A percentile compares a stretch with the other conserved stretches of the same genome.
These are phyloP conservation scores for Narthecium ossifragum DNA, from an alignment of 106 monocot genomes.

Conservation along the genomic window DNA sequence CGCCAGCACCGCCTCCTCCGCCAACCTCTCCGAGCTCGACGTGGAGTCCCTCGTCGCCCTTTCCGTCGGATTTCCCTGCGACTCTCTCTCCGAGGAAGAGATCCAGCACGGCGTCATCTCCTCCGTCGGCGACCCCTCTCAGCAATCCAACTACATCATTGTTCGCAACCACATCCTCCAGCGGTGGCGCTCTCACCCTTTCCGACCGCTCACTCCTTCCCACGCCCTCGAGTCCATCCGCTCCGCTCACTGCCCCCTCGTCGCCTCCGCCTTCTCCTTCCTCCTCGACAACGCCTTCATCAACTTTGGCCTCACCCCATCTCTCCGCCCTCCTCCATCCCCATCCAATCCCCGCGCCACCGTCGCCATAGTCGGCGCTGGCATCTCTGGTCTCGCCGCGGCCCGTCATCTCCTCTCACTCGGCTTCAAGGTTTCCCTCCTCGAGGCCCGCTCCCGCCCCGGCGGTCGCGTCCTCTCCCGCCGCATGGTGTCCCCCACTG, in stretches of 20 bases:
- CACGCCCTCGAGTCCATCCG: conserved; percentile 69
- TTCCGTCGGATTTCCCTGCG: conserved; percentile 77
- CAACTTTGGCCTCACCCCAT: conserved; percentile 68
- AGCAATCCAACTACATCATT: conserved; percentile 80
- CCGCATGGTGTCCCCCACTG: conserved; percentile 37
- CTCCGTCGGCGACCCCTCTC: conserved; percentile 41
- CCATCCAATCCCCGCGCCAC: conserved; percentile 15
- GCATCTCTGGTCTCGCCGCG: conserved; percentile 75
- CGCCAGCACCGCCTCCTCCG: conserved; percentile 27
- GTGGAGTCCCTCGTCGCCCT: conserved; percentile 78
- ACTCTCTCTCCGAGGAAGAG: conserved; percentile 97
- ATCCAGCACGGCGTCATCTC: no score
- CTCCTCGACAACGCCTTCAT: conserved; percentile 66
- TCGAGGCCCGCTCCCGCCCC: conserved; percentile 80
- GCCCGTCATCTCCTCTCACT: conserved; percentile 68
- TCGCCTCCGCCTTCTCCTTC: conserved; percentile 51
- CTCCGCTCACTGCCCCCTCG: conserved; percentile 62
- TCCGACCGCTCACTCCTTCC: conserved; percentile 39
- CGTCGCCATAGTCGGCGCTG: conserved; percentile 70
- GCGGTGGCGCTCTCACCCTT: conserved; percentile 72
- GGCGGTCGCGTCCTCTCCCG: conserved; percentile 83
- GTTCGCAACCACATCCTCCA: conserved; percentile 90
- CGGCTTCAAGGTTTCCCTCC: conserved; percentile 62
- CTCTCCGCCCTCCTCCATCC: conserved; percentile 21
- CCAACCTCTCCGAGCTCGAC: conserved; percentile 54